Evolutionary conservation across 2,329 filamentous ascomycete genomes (phyloP), one percentile per base, ranked within the genome.

Genomic region (Claviceps capensis): DNA sequence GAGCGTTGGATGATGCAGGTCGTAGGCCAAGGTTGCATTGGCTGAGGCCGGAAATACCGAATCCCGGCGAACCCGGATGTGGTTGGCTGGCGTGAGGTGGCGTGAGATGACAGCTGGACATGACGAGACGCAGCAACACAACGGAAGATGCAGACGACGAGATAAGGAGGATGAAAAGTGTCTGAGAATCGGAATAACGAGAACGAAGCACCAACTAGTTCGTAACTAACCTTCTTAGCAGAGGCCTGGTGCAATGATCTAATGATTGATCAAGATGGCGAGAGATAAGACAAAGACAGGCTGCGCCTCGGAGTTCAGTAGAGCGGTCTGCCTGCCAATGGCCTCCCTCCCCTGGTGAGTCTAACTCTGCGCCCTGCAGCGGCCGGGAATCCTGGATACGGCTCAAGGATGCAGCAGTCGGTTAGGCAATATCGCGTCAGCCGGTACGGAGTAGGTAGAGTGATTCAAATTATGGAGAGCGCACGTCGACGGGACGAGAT

Each of bases 41-140:
- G 7, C 11, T 52, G 49, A 52, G 50, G 43, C 52, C 49, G 52
- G 52, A 46, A 47, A 50, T 54, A 49, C 50, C 52, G 50, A 52
- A 38, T 54, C 22, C 52, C 50, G 43, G 19, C 42, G 47, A 43
- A 48, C 30, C 30, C 47, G 46, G 44, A 52, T 43, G 49, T 41
- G 43, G 49, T 54, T 54, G 47, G 50, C 38, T 52, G 47, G 42
- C 45, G 38, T 36, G 46, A 44, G 38, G 19, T 47, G 40, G 42
- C 42, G 43, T 26, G 14, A 34, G 23, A n/a, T 7, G 43, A 46
- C 43, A 11, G 30, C 16, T 7, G 38, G 48, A 11, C 38, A 42
- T 38, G 40, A 11, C 23, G 34, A 19, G n/a, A 17, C n/a, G 17
- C 40, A 42, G 13, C 40, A 13, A 42, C 5, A 17, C 40, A 42